phyloP scores from a whole-genome alignment of 192 early-diverging fungal species.

The Funneliformis geosporum region DNA sequence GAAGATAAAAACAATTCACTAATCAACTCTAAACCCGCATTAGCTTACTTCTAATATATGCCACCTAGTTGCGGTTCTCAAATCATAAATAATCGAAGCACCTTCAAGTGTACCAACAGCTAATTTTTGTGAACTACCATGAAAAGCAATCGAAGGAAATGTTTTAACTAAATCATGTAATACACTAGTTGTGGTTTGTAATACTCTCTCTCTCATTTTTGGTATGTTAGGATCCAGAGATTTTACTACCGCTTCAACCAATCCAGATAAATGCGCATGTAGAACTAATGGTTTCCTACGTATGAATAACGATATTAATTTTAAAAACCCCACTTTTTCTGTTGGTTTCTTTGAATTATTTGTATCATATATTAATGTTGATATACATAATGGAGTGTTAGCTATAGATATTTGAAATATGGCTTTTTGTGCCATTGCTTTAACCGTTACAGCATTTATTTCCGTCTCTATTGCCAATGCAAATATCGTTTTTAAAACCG shows the following conservation, averaged over 20 bases:
- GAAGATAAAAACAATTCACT: too few relatives aligned
- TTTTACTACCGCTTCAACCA: constrained; percentile 81
- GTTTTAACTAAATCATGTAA: constrained; percentile 64
- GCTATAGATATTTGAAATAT: constrained; percentile 69
- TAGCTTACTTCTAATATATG: constrained; percentile 68
- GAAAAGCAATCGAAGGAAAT: constrained; percentile 76
- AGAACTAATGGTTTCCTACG: constrained; percentile 73
- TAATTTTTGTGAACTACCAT: constrained; percentile 71
- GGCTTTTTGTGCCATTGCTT: constrained; percentile 64
- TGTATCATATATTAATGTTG: constrained; percentile 74
- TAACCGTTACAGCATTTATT: constrained; percentile 41
- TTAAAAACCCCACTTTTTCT: constrained; percentile 63
- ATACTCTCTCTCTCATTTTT: constrained; percentile 66
- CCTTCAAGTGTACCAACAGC: constrained; percentile 78
- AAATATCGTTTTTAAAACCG: constrained; percentile 64
- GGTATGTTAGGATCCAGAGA: constrained; percentile 79
- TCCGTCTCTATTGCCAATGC: constrained; percentile 50
- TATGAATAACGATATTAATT: constrained; percentile 73
- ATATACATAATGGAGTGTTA: constrained; percentile 69
- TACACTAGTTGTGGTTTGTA: constrained; percentile 58
- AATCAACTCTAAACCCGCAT: not conserved
- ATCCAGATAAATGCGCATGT: constrained; percentile 57
- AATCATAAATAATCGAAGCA: constrained; percentile 74
- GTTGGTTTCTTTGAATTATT: constrained; percentile 61
- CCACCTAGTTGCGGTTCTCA: constrained; percentile 77